Base-by-base conservation (phyloP, 2,329 filamentous ascomycete genomes). In the Xylaria sp. region DNA sequence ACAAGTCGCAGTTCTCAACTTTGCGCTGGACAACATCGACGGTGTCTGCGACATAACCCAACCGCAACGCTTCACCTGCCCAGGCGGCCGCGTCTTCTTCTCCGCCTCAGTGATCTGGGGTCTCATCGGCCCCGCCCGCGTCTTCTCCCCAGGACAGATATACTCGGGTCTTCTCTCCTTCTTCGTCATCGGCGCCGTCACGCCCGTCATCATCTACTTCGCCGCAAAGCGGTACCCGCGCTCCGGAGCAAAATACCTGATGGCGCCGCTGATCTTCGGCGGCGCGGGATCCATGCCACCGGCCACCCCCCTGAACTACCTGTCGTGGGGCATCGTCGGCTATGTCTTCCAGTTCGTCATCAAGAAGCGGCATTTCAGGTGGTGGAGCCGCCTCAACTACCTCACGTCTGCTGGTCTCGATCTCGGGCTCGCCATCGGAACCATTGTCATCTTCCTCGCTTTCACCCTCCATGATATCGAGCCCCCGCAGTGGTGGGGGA, bases 331-430 rank as follows among this genome's bases (percentile, higher is more conserved):
- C 20, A 81, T 91, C 65, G 89, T 93, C 2, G 92, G 91, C 36
- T 89, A 88, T 73, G 70, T 91, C 39, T 94, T 93, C 83, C 91
- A 94, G 78, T 89, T 88, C 78, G 85, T 83, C 75, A 87, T 94
- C 76, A 89, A 89, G 78, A 86, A 87, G 75, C 84, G 85, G 15
- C 85, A 88, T 78, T 89, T 88, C 70, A 85, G 82, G 33, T 94
- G 91, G 91, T 94, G 92, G 92, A 88, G 87, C 79, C 85, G 90
- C 31, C 87, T 92, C 76, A 93, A 93, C 81, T 93, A 92, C 75
- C 80, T 93, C 69, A 90, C 91, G 0, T 90, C 89, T 13, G 91
- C 90, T 0, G 91, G 88, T 0, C 82, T 94, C 57, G 91, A 93
- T 73, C 83, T 92, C 13, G 91, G 91, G 1, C 83, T 93, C 1